Conservation (phyloP, 306 rosid species). For the Quercus dentata region DNA sequence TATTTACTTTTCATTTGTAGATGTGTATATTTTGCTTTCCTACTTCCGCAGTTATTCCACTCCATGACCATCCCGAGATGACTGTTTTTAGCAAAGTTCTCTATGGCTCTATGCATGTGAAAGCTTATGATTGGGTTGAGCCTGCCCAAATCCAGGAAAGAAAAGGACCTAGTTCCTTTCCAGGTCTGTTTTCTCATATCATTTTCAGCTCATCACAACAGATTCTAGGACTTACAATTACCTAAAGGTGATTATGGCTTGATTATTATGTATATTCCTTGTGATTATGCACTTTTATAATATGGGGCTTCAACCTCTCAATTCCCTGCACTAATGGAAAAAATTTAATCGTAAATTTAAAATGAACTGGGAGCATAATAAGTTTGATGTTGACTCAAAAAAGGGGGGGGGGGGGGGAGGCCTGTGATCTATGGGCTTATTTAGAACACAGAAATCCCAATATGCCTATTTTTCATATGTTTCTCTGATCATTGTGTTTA, state of each 20-base stretch:
- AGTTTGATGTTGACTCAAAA: neutral
- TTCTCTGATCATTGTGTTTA: too few species aligned
- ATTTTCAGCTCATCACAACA: neutral
- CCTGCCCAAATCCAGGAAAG: conserved; percentile 60
- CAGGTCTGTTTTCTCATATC: conserved; percentile 40
- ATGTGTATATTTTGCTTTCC: conserved; percentile 93
- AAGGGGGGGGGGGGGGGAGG: too few species aligned
- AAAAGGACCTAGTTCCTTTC: conserved; percentile 49
- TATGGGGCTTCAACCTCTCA: neutral
- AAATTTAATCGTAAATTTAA: neutral
- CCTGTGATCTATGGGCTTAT: too few species aligned
- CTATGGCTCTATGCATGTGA: conserved; percentile 91
- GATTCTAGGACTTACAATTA: neutral
- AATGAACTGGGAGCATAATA: neutral
- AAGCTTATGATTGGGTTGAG: conserved; percentile 97
- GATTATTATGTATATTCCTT: neutral
- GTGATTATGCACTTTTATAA: neutral
- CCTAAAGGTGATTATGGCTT: neutral
- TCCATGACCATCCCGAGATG: conserved; percentile 98
- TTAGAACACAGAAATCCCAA: too few species aligned
- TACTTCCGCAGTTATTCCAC: conserved; percentile 83
- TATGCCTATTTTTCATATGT: too few species aligned
- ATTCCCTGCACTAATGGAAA: neutral
- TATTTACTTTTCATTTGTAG: conserved; percentile 35
- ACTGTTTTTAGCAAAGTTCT: conserved; percentile 93